Evolutionary conservation across 139 green algal genomes (phyloP), one percentile per base, ranked within the genome.

Genomic region (Gonium pectorale): DNA sequence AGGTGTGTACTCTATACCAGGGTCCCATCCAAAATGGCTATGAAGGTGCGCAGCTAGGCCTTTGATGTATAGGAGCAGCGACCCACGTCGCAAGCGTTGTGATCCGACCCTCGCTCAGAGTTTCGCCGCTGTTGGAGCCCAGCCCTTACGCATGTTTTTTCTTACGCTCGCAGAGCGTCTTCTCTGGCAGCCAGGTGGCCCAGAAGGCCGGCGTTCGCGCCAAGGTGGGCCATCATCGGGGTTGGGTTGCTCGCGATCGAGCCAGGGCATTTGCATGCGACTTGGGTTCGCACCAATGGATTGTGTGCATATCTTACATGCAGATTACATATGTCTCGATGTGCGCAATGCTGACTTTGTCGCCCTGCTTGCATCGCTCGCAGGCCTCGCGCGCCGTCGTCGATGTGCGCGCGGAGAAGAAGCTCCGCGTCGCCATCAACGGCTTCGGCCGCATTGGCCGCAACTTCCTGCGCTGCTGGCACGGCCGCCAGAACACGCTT

Each of bases 361-460:
- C n/a, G n/a, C n/a, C n/a, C n/a, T n/a, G n/a, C n/a, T 19, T n/a
- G 31, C 41, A 19, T 19, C 22, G 5, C 60, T 40, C 41, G 69
- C 78, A 89, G 85, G 85, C 78, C 67, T 51, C 68, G 37, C 67
- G 69, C 80, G 70, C 59, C 52, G 81, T 87, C 27, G 67, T 89
- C 49, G 75, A 85, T 19, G 83, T 89, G 31, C 88, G 89, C 59
- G 92, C 92, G 33, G 89, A 93, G 83, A 97, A 98, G 94, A 98
- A 98, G 95, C 51, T 98, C 68, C 95, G 95, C 60, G 98, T 99
- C 54, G 97, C 96, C 85, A 99, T 99, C 95, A 99, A 99, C 90
- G 97, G 97, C 60, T 99, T 99, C 85, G 97, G 98, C 86, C 96
- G 98, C 87, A 99, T 99, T 92, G 97, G 94, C 82, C 92, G 95